Conservation (phyloP, 139 green algal genomes). For the Closterium sp. region DNA sequence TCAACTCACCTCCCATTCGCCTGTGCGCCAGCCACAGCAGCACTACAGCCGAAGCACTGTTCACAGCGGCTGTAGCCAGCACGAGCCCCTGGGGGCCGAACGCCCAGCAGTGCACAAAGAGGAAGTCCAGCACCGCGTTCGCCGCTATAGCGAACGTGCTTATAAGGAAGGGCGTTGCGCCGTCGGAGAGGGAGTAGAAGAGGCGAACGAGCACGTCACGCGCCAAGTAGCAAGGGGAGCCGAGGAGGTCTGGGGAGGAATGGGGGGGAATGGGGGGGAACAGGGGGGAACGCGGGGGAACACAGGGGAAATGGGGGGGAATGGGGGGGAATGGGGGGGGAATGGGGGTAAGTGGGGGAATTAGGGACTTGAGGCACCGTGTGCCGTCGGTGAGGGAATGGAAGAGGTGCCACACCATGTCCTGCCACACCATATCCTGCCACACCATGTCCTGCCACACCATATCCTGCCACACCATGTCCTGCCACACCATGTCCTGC, state of each 20-base stretch:
- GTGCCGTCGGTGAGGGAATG: conserved; percentile 52
- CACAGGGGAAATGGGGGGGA: not conserved
- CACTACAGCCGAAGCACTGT: conserved; percentile 12
- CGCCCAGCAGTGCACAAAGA: too few relatives aligned
- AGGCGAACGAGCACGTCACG: conserved; percentile 46
- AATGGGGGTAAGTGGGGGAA: conserved; percentile 1
- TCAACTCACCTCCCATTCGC: not conserved
- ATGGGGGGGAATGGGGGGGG: conserved; percentile 25
- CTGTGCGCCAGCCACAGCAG: not conserved
- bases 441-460: too few relatives aligned
- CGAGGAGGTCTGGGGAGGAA: conserved; percentile 10
- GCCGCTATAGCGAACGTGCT: too few relatives aligned
- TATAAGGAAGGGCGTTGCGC: not conserved
- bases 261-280: not conserved
- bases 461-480: too few relatives aligned
- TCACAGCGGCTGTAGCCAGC: conserved; percentile 22
- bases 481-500: too few relatives aligned
- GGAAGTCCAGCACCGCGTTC: too few relatives aligned
- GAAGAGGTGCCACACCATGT: conserved; percentile 50
- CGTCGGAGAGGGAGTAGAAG: conserved; percentile 51
- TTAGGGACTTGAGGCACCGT: too few relatives aligned
- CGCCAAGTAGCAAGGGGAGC: conserved; percentile 17
- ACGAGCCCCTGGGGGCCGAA: conserved; percentile 7
- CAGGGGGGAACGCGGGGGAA: conserved; percentile 23
- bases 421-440: too few relatives aligned